Evolutionary conservation across 345 rosid genomes (phyloP), one percentile per base, ranked within the genome.

Genomic region (Lumnitzera racemosa): DNA sequence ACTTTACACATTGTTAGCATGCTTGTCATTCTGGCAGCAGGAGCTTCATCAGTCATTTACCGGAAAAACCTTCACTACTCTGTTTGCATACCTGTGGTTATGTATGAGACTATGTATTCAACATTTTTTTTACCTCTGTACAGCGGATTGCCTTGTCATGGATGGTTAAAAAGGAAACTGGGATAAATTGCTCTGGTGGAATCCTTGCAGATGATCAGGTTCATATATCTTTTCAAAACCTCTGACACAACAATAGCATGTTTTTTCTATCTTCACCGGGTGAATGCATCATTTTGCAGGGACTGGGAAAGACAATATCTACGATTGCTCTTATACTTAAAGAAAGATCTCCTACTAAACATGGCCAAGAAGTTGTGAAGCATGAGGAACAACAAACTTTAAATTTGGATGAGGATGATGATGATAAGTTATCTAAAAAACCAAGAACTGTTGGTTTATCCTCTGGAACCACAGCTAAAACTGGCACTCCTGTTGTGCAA

Each of bases 181-280:
- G 76, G 63, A 7, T 64, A 24, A 70, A 85, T 55, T 92, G 98
- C 78, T 81, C 82, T 0, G 98, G 98, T 68, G 98, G 98, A 76
- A 92, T 92, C 69, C 96, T 92, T 61, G 98, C 98, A 43, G 98
- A 92, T 76, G 98, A 92, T 76, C 98, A 92, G 96, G 98, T 89
- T 46, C 46, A 52, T 57, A 55, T 50, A 41, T 70, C 46, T 51
- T 4, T 0, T 59, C 15, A 59, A 56, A 57, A 9, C 41, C 65
- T 54, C 51, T 58, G 15, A 17, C 61, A 56, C 16, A 55, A 47
- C 31, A 61, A n/a, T 16, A 1, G 17, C 10, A 1, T n/a, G 61
- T 43, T 47, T 43, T 4, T 72, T 23, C 7, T 0, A 4, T 60
- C 23, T 15, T 11, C 46, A 46, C 25, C 58, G 15, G 31, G 64